These are phyloP conservation scores for Mitragyna speciosa DNA, from an alignment of 257 asterid genomes.

Conservation along the genomic window DNA sequence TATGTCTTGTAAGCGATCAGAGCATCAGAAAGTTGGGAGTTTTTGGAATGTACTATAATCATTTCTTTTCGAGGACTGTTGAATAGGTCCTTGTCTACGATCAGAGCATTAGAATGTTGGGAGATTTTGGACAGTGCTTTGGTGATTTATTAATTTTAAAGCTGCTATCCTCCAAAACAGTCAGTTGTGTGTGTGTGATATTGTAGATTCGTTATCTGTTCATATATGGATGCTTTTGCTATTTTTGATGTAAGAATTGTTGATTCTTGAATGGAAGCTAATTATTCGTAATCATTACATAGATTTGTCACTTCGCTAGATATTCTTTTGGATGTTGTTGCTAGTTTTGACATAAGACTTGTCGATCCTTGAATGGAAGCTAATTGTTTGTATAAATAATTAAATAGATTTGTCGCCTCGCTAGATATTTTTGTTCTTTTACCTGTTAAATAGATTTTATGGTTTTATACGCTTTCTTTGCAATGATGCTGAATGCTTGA, in stretches of 20 bases:
- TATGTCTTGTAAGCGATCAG: background rate
- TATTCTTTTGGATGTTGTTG: background rate
- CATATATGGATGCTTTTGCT: background rate
- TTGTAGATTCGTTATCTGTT: background rate
- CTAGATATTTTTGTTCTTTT: background rate
- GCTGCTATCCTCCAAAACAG: background rate
- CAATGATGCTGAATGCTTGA: background rate
- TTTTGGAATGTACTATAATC: background rate
- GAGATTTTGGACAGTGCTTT: background rate
- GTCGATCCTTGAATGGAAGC: background rate
- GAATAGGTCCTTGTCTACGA: background rate
- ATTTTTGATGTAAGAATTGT: background rate
- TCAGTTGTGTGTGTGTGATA: background rate
- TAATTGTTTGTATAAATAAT: background rate
- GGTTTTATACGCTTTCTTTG: background rate
- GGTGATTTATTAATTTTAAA: background rate
- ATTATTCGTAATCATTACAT: background rate
- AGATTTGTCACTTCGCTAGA: background rate
- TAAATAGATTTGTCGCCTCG: background rate
- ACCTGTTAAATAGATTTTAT: background rate
- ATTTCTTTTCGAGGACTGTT: no score
- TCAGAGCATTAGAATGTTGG: background rate
- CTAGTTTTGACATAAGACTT: no score
- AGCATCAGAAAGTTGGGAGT: background rate
- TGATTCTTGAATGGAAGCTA: background rate